These are phyloP conservation scores for Bonia amplexicaulis DNA, from an alignment of 176 grass and related monocot species.

Conservation along the genomic window DNA sequence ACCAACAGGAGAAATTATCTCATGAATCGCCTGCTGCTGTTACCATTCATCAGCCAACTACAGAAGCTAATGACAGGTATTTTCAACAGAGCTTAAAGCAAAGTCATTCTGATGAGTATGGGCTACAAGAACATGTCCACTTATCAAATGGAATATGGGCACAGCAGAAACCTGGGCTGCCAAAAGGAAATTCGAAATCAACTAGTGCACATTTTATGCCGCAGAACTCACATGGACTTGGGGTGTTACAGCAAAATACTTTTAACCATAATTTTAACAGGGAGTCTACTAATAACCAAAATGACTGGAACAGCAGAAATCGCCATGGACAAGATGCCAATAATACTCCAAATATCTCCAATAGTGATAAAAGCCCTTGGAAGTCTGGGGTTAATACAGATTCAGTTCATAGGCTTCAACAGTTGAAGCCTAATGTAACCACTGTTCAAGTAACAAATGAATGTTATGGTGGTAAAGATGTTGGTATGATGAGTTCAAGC, in stretches of 20 bases:
- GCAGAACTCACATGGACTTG: conserved; percentile 47
- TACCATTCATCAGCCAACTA: conserved; percentile 40
- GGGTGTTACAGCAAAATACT: conserved; percentile 56
- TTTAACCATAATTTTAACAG: conserved; percentile 42
- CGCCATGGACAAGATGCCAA: conserved; percentile 38
- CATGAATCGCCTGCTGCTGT: conserved; percentile 37
- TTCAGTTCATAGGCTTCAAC: conserved; percentile 37
- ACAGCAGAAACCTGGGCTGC: conserved; percentile 49
- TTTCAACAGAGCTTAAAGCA: conserved; percentile 47
- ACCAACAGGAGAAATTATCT: conserved; percentile 39
- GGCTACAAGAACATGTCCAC: conserved; percentile 46
- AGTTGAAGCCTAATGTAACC: conserved; percentile 40
- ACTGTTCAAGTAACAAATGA: conserved; percentile 29
- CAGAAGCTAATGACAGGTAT: conserved; percentile 46
- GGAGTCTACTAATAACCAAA: conserved; percentile 53
- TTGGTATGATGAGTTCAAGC: conserved; percentile 35
- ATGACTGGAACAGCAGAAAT: conserved; percentile 63
- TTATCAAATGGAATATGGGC: conserved; percentile 54
- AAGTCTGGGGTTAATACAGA: conserved; percentile 41
- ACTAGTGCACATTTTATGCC: conserved; percentile 32
- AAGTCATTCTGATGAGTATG: conserved; percentile 51
- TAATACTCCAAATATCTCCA: conserved; percentile 39
- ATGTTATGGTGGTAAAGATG: conserved; percentile 32
- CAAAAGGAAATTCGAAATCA: conserved; percentile 38
- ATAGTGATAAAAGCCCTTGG: conserved; percentile 45